Evolutionary conservation across 73 alveolate genomes (phyloP).

Genomic region (Paramecium bursaria): DNA sequence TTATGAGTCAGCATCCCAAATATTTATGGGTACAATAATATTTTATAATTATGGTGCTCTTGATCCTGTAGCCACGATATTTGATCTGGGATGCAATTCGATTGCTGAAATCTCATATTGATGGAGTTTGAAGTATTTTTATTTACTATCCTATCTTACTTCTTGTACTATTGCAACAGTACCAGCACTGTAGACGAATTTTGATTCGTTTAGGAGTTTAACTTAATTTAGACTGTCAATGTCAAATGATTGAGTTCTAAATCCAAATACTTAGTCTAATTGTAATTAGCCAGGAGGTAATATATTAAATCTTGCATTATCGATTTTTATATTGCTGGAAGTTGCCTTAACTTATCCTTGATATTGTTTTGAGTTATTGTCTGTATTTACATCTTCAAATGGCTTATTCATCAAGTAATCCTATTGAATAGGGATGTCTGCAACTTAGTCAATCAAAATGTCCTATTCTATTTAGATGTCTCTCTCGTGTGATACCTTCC

Average conservation of each 20-base stretch:
- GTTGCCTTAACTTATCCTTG: slow-evolving; percentile 82
- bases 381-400: slow-evolving; percentile 15
- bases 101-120: slow-evolving; percentile 93
- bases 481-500: slow-evolving; percentile 80
- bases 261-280: slow-evolving; percentile 91
- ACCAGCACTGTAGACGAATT: slow-evolving; percentile 94
- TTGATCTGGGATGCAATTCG: slow-evolving; percentile 92
- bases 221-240: slow-evolving; percentile 92
- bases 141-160: slow-evolving; percentile 73
- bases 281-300: slow-evolving; percentile 91
- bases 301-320: slow-evolving; percentile 47
- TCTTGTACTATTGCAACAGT: slow-evolving; percentile 92
- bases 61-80: slow-evolving; percentile 96
- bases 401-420: slow-evolving; percentile 10
- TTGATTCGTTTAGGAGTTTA: slow-evolving; percentile 80
- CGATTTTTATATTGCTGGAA: slow-evolving; percentile 57
- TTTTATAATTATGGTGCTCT: slow-evolving; percentile 92
- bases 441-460: slow-evolving; percentile 27
- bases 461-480: slow-evolving; percentile 63
- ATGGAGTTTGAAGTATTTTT: slow-evolving; percentile 89
- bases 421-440: slow-evolving; percentile 16
- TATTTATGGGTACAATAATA: slow-evolving; percentile 81
- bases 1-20: slow-evolving; percentile 85
- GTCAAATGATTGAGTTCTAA: slow-evolving; percentile 78
- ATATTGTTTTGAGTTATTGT: slow-evolving; percentile 68